Conservation (phyloP, 2,329 filamentous ascomycete genomes). For the Clonostachys byssicola region DNA sequence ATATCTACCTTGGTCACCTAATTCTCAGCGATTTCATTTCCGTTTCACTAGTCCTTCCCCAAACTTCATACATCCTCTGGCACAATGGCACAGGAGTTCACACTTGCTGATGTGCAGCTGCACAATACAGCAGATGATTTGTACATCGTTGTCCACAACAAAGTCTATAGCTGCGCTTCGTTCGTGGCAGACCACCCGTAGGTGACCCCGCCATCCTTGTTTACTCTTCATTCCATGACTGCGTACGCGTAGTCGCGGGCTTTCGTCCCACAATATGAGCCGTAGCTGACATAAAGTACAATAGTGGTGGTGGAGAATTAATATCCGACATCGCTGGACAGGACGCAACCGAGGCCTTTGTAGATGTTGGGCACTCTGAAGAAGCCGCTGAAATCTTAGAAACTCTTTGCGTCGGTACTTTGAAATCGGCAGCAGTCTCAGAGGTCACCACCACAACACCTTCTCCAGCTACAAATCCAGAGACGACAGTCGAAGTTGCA, state of each 20-base stretch:
- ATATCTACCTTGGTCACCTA: too few relatives aligned
- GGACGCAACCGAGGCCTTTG: neutral
- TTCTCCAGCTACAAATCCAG: too few relatives aligned
- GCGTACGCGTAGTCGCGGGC: neutral
- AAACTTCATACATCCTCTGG: too few relatives aligned
- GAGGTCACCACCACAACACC: too few relatives aligned
- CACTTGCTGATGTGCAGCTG: slow-evolving; percentile 67
- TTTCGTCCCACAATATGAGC: too few relatives aligned
- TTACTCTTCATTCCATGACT: neutral
- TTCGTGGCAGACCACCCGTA: slow-evolving; percentile 91
- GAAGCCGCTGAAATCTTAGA: neutral
- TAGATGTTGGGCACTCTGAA: neutral
- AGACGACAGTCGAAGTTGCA: too few relatives aligned
- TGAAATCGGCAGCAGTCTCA: neutral
- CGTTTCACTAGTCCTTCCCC: too few relatives aligned
- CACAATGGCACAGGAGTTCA: slow-evolving; percentile 39
- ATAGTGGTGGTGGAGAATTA: neutral
- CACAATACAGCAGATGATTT: slow-evolving; percentile 86
- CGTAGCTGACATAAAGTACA: neutral
- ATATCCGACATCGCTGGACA: neutral
- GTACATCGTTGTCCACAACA: slow-evolving; percentile 82
- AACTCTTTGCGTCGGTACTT: neutral
- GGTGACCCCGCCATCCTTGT: slow-evolving; percentile 19
- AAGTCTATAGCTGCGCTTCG: slow-evolving; percentile 77
- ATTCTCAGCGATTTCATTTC: too few relatives aligned